A percentile compares a stretch with the other conserved stretches of the same genome.
Evolutionary conservation across 116 monocot species (phyloP).

Genomic region (Posidonia oceanica): DNA sequence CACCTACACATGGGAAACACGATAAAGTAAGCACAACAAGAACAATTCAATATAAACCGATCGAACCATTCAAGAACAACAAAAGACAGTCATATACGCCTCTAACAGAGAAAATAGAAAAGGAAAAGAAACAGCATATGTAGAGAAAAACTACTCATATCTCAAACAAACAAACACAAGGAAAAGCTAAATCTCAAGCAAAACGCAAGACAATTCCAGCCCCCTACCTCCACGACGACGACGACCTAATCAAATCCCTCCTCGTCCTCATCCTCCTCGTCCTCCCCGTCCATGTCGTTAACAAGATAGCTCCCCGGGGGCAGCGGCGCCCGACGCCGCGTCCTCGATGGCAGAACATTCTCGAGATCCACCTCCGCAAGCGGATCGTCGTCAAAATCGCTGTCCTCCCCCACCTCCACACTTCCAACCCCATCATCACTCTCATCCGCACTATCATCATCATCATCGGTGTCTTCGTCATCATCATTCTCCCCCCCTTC

Average conservation of each 20-base stretch:
- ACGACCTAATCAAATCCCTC: constrained; percentile 8
- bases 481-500: constrained; percentile 20
- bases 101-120: too few relatives aligned
- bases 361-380: constrained; percentile 74
- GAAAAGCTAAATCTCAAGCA: too few relatives aligned
- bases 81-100: too few relatives aligned
- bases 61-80: too few relatives aligned
- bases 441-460: constrained; percentile 17
- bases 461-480: constrained; percentile 11
- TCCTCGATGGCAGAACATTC: constrained; percentile 77
- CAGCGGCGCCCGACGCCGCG: constrained; percentile 41
- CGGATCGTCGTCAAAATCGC: constrained; percentile 70
- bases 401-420: constrained; percentile 24
- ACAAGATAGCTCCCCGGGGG: constrained; percentile 68
- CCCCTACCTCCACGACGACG: too few relatives aligned
- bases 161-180: too few relatives aligned
- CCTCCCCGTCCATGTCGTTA: constrained; percentile 32
- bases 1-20: too few relatives aligned
- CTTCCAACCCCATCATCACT: constrained; percentile 9
- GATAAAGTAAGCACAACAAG: too few relatives aligned
- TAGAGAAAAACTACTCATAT: too few relatives aligned
- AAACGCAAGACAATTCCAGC: too few relatives aligned
- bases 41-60: too few relatives aligned
- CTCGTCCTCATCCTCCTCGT: constrained; percentile 17
- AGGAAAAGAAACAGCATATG: too few relatives aligned